Base-by-base conservation (phyloP, 768 basidiomycete genomes). In the Gyrodon lividus region DNA sequence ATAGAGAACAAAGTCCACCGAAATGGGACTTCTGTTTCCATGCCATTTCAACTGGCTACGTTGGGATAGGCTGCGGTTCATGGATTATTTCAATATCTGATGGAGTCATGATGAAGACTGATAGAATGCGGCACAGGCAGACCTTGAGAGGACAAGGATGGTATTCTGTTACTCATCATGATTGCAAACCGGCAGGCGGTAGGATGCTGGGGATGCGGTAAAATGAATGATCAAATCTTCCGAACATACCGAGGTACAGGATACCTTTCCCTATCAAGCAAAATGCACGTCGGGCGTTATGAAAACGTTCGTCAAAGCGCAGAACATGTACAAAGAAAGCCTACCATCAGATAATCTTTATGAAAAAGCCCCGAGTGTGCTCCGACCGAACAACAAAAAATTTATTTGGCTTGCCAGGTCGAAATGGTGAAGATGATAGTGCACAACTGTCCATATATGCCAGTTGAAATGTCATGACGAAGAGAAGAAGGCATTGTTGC, bases 271-370 rank as follows among this genome's bases (percentile, higher is more conserved):
- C 44, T 49, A 31, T 33, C 26, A 31, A 43, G 35, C 35, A 17
- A 6, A 10, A 37, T 6, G 35, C 33, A 59, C 39, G 46, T 52
- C 60, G 58, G 55, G 62, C 58, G 58, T 57, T 64, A 64, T 65
- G 63, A 57, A 57, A 42, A 51, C 34, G 60, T 60, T 57, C 8
- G 61, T 54, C 49, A 16, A 17, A n/a, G 28, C 26, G 43, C 43
- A 19, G 13, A 26, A 34, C 40, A 52, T 8, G 26, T 9, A 28
- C 60, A 55, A 50, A 58, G 42, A n/a, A n/a, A n/a, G n/a, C n/a
- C 40, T 28, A 2, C 39, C 54, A 60, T 63, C 63, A 66, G 58
- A 68, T 68, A 58, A 54, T 46, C 47, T 45, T 26, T 35, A 61
- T 61, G 52, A 61, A 68, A 68, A 54, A 44, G 39, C 4, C 20